Evolutionary conservation across 2,329 filamentous ascomycete genomes (phyloP).

Genomic region (Fusarium compactum): DNA sequence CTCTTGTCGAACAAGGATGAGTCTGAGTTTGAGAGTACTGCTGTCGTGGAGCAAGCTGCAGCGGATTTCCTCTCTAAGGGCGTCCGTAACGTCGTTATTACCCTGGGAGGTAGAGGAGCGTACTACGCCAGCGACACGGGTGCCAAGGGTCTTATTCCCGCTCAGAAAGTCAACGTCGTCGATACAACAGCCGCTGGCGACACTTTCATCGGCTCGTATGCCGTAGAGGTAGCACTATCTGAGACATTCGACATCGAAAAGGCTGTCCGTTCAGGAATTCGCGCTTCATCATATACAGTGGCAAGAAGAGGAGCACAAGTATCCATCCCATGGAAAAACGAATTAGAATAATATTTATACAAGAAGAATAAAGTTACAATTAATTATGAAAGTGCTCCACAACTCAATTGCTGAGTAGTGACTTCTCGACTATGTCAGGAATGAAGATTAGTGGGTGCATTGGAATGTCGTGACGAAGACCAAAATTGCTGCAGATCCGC

Average conservation of each 20-base stretch:
- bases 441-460: constrained; percentile 7
- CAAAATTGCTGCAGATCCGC: constrained; percentile 21
- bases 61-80: constrained; percentile 74
- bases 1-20: constrained; percentile 71
- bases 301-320: constrained; percentile 19
- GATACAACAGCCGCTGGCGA: constrained; percentile 96
- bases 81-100: constrained; percentile 83
- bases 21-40: constrained; percentile 60
- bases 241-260: constrained; percentile 14
- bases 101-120: constrained; percentile 82
- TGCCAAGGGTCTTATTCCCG: constrained; percentile 65
- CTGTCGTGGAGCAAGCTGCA: constrained; percentile 62
- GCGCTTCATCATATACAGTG: constrained; percentile 19
- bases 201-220: constrained; percentile 93
- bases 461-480: constrained; percentile 18
- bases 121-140: constrained; percentile 67
- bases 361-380: not conserved
- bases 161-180: constrained; percentile 79
- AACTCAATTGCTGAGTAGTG: too few species aligned
- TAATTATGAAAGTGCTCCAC: not conserved
- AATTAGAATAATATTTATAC: not conserved
- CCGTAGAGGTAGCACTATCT: constrained; percentile 48
- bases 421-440: not conserved
- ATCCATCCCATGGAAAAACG: constrained; percentile 23
- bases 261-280: constrained; percentile 7